Evolutionary conservation across 352 stramenopile species (phyloP).

Genomic region (Pythium aristosporum): DNA sequence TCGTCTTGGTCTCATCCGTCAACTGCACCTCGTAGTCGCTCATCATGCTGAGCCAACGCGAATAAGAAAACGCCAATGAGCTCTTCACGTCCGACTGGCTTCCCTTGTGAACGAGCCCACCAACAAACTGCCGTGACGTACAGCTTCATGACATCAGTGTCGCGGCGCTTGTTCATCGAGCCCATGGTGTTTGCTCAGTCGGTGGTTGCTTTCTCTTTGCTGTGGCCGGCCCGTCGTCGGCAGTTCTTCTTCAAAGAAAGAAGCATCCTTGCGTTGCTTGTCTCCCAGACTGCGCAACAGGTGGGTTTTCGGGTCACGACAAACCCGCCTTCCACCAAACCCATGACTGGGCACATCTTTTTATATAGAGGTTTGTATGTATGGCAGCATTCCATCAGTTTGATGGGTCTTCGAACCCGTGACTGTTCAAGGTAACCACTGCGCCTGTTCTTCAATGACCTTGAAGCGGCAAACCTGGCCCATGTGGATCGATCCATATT

Average conservation of each 20-base stretch:
- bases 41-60: constrained; percentile 71
- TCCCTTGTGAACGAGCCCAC: no score
- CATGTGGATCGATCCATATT: constrained; percentile 7
- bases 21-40: constrained; percentile 88
- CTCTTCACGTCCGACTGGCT: not conserved
- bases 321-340: not conserved
- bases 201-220: constrained; percentile 2
- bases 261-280: constrained; percentile 28
- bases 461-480: constrained; percentile 25
- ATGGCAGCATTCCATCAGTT: not conserved
- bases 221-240: constrained; percentile 6
- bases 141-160: constrained; percentile 92
- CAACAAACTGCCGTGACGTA: constrained; percentile 22
- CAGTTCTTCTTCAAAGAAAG: constrained; percentile 28
- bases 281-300: constrained; percentile 8
- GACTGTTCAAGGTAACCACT: constrained; percentile 20
- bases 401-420: not conserved
- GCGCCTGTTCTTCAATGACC: constrained; percentile 11
- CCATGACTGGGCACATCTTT: not conserved
- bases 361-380: constrained; percentile 15
- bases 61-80: constrained; percentile 10
- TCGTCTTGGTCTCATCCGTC: constrained; percentile 79
- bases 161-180: constrained; percentile 80
- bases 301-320: constrained; percentile 5
- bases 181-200: constrained; percentile 35